Evolutionary conservation across 1,139 yeast species (phyloP).

Genomic region (Blastobotrys petasosporus): DNA sequence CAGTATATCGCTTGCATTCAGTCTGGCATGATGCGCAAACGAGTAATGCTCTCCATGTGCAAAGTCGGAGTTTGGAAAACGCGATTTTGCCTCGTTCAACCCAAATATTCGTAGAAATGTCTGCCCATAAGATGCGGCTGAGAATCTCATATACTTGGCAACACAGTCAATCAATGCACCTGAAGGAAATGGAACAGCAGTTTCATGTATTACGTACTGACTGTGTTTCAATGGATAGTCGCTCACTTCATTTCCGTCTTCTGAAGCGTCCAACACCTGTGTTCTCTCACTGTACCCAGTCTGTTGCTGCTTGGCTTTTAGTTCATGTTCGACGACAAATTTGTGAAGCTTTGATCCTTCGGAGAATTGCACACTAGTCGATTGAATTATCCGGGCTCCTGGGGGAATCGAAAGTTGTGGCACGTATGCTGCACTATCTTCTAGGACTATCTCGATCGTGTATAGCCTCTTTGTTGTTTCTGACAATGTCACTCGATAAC

Average conservation of each 20-base stretch:
- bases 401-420: constrained; percentile 18
- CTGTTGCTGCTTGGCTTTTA: neutral
- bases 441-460: constrained; percentile 18
- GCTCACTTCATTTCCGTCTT: neutral
- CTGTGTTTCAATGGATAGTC: neutral
- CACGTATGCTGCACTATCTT: neutral
- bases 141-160: constrained; percentile 32
- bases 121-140: constrained; percentile 36
- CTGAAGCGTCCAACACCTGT: neutral
- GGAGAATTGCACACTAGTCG: constrained; percentile 15
- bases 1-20: constrained; percentile 30
- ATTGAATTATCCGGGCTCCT: constrained; percentile 21
- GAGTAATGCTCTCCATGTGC: constrained; percentile 31
- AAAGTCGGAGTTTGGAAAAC: constrained; percentile 19
- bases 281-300: neutral
- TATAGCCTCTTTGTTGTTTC: constrained; percentile 22
- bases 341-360: neutral
- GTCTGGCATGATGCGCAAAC: constrained; percentile 31
- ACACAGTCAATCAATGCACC: constrained; percentile 8
- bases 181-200: neutral
- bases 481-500: constrained; percentile 25
- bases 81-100: constrained; percentile 22
- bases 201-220: neutral
- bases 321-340: neutral
- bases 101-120: constrained; percentile 34